Conservation (phyloP, 2,329 filamentous ascomycete genomes). For the Colletotrichum tofieldiae region DNA sequence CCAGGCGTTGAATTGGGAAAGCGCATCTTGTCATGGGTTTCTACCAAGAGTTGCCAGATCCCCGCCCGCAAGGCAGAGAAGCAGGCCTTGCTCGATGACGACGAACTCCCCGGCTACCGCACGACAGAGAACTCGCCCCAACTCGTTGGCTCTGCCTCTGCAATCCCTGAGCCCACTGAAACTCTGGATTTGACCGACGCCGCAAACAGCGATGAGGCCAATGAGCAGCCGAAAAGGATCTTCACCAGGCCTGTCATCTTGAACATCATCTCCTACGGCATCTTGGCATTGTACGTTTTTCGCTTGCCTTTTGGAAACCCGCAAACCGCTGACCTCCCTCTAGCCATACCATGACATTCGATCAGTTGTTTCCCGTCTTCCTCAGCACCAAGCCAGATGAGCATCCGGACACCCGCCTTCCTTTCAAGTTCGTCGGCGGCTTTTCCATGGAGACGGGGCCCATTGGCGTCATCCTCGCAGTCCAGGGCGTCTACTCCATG, state of each 20-base stretch:
- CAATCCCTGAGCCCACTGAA: conserved; percentile 52
- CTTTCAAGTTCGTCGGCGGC: conserved; percentile 91
- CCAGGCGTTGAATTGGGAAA: conserved; percentile 83
- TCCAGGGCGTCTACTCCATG: conserved; percentile 93
- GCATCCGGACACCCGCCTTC: conserved; percentile 66
- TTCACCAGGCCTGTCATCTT: conserved; percentile 90
- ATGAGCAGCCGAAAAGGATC: conserved; percentile 60
- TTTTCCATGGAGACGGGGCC: conserved; percentile 87
- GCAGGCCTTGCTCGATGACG: conserved; percentile 74
- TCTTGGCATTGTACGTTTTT: conserved; percentile 89
- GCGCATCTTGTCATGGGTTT: conserved; percentile 71
- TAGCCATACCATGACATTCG: conserved; percentile 97
- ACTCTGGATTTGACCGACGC: conserved; percentile 50
- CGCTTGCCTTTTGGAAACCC: conserved; percentile 20
- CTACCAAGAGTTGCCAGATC: conserved; percentile 54
- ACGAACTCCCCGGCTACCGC: conserved; percentile 79
- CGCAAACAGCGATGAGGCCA: conserved; percentile 13
- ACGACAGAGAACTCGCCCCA: conserved; percentile 71
- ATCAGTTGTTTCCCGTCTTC: conserved; percentile 93
- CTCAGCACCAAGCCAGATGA: conserved; percentile 77
- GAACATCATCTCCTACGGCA: conserved; percentile 91
- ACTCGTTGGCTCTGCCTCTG: conserved; percentile 55
- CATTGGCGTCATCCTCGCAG: conserved; percentile 89
- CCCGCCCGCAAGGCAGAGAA: conserved; percentile 66
- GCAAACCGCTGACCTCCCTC: conserved; percentile 43